A percentile compares a stretch with the other conserved stretches of the same genome.
Evolutionary conservation across 352 stramenopile species (phyloP).

Genomic region (Phytophthora brassicae): DNA sequence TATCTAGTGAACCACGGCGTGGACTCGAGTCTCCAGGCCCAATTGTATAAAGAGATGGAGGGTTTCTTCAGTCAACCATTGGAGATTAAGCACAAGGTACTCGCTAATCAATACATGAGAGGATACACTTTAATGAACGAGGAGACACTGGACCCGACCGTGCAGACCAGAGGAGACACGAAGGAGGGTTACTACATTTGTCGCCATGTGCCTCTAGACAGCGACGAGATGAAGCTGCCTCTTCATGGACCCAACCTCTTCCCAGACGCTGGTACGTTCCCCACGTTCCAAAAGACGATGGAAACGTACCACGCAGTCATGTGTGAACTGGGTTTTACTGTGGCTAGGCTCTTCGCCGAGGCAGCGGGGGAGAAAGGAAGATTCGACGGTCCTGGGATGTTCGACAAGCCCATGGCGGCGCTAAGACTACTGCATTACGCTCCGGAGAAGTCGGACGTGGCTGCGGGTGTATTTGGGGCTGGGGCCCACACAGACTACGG

Average conservation of each 20-base stretch:
- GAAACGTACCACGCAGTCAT: constrained; percentile 56
- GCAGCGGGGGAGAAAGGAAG: constrained; percentile 48
- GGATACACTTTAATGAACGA: constrained; percentile 76
- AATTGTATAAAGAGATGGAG: constrained; percentile 65
- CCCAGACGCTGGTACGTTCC: constrained; percentile 41
- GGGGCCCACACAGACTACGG: constrained; percentile 82
- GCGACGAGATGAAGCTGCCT: constrained; percentile 60
- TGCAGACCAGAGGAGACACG: constrained; percentile 64
- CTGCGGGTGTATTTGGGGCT: constrained; percentile 64
- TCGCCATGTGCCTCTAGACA: constrained; percentile 52
- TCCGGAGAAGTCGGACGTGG: constrained; percentile 60
- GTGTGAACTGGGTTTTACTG: constrained; percentile 46
- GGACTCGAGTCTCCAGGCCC: constrained; percentile 25
- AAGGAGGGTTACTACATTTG: constrained; percentile 84
- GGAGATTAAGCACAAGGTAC: constrained; percentile 56
- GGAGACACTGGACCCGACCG: constrained; percentile 63
- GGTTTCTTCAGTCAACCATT: constrained; percentile 56
- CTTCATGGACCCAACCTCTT: constrained; percentile 73
- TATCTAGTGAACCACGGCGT: constrained; percentile 66
- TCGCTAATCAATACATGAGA: constrained; percentile 72
- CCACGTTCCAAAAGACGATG: constrained; percentile 50
- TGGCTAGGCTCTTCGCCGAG: constrained; percentile 61
- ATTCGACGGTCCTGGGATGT: constrained; percentile 56
- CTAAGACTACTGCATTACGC: constrained; percentile 80
- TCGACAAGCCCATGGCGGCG: constrained; percentile 81